Evolutionary conservation across 2,329 filamentous ascomycete species (phyloP).

Genomic region (Drechslera avenae): DNA sequence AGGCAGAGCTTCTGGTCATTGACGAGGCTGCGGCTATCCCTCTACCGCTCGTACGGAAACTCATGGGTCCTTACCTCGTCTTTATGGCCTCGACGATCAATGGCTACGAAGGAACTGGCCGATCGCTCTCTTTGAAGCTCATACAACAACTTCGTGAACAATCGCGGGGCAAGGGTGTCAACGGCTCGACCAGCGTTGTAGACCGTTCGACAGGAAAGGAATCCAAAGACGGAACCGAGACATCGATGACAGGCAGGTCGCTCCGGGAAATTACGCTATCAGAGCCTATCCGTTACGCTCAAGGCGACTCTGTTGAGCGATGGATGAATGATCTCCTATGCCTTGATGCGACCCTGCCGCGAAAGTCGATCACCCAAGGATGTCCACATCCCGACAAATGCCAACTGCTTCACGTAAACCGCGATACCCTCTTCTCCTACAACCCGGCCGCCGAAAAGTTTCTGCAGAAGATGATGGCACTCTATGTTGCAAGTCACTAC

Average conservation of each 20-base stretch:
- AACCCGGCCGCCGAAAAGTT: constrained; percentile 97
- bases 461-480: constrained; percentile 94
- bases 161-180: constrained; percentile 68
- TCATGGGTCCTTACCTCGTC: constrained; percentile 95
- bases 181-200: constrained; percentile 65
- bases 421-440: constrained; percentile 97
- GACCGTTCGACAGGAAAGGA: constrained; percentile 82
- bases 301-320: constrained; percentile 88
- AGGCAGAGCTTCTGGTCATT: constrained; percentile 93
- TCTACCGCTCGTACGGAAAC: constrained; percentile 84
- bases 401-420: constrained; percentile 90
- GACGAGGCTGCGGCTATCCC: constrained; percentile 98
- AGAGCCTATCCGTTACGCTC: constrained; percentile 92
- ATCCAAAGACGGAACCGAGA: constrained; percentile 42
- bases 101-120: constrained; percentile 95
- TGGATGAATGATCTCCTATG: constrained; percentile 96
- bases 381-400: constrained; percentile 91
- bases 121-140: constrained; percentile 91
- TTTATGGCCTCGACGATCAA: constrained; percentile 99
- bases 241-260: constrained; percentile 66
- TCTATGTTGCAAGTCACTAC: constrained; percentile 97
- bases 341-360: constrained; percentile 87
- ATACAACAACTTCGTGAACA: constrained; percentile 97
- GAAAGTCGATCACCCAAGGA: constrained; percentile 72
- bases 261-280: constrained; percentile 89